phyloP scores from a whole-genome alignment of 2,329 filamentous ascomycete species.

The Parastagonospora avenae region DNA sequence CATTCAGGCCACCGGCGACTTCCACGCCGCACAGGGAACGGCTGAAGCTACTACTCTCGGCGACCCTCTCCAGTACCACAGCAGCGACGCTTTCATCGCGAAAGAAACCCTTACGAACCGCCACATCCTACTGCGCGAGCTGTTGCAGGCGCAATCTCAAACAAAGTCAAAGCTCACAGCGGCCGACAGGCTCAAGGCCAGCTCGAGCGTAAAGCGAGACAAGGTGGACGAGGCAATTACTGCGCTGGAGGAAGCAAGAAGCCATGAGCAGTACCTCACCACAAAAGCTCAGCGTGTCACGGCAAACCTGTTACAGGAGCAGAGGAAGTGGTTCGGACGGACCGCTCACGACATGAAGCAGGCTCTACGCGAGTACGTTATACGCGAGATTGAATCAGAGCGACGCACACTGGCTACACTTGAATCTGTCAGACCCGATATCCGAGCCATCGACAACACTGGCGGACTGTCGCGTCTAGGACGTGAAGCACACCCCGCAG shows the following conservation, averaged over 20 bases:
- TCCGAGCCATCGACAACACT: conserved; percentile 87
- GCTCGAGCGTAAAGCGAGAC: conserved; percentile 84
- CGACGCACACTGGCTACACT: conserved; percentile 87
- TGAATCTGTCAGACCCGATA: conserved; percentile 91
- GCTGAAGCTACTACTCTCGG: conserved; percentile 94
- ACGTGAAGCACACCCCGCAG: conserved; percentile 80
- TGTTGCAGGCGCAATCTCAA: conserved; percentile 85
- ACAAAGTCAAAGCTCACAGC: conserved; percentile 83
- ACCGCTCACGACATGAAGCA: conserved; percentile 82
- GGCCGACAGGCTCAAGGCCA: conserved; percentile 85
- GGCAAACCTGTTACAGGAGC: conserved; percentile 83
- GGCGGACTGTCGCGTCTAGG: conserved; percentile 90
- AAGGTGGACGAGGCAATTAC: conserved; percentile 98
- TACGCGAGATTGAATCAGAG: conserved; percentile 95
- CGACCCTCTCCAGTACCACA: conserved; percentile 93
- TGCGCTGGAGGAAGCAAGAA: conserved; percentile 83
- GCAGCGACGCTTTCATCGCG: conserved; percentile 93
- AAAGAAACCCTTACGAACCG: conserved; percentile 98
- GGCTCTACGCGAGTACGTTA: conserved; percentile 87
- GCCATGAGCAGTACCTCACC: conserved; percentile 78
- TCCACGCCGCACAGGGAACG: conserved; percentile 93
- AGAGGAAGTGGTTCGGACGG: conserved; percentile 86
- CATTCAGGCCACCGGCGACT: conserved; percentile 92
- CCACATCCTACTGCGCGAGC: conserved; percentile 92
- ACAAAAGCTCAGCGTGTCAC: conserved; percentile 91